These are phyloP conservation scores for Xenoacremonium recifei DNA, from an alignment of 2,329 filamentous ascomycete genomes.

Conservation along the genomic window DNA sequence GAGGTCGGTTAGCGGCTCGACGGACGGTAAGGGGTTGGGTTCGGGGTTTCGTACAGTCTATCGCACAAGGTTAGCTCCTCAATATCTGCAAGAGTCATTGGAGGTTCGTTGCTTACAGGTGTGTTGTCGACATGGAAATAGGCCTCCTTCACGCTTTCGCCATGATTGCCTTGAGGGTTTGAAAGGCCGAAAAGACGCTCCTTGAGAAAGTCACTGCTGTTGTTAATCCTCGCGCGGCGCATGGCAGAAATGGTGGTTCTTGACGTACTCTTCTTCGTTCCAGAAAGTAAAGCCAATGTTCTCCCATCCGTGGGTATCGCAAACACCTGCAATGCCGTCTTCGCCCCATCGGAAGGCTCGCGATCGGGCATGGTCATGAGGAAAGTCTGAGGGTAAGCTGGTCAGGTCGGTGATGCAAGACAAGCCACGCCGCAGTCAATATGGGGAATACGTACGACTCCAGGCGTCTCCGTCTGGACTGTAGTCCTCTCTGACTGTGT, in stretches of 20 bases:
- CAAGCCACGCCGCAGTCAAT: conserved; percentile 1
- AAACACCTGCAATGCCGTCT: conserved; percentile 94
- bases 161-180: conserved; percentile 95
- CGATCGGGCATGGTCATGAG: conserved; percentile 86
- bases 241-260: neutral
- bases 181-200: conserved; percentile 93
- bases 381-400: conserved; percentile 68
- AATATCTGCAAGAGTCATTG: neutral
- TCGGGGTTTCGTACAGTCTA: conserved; percentile 43
- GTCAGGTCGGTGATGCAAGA: conserved; percentile 14
- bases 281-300: conserved; percentile 96
- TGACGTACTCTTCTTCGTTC: conserved; percentile 85
- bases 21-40: neutral
- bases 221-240: too few species aligned
- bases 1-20: conserved; percentile 11
- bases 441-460: conserved; percentile 71
- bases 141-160: conserved; percentile 93
- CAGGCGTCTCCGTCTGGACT: conserved; percentile 87
- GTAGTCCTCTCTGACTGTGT: conserved; percentile 82
- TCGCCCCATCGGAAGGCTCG: conserved; percentile 94
- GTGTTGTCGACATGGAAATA: conserved; percentile 97
- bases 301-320: conserved; percentile 82
- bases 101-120: conserved; percentile 48
- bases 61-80: too few species aligned
- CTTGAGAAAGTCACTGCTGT: conserved; percentile 78